Evolutionary conservation across 225 moss, liverwort and hornwort genomes (phyloP).

Genomic region (Thuidium tamariscinum): DNA sequence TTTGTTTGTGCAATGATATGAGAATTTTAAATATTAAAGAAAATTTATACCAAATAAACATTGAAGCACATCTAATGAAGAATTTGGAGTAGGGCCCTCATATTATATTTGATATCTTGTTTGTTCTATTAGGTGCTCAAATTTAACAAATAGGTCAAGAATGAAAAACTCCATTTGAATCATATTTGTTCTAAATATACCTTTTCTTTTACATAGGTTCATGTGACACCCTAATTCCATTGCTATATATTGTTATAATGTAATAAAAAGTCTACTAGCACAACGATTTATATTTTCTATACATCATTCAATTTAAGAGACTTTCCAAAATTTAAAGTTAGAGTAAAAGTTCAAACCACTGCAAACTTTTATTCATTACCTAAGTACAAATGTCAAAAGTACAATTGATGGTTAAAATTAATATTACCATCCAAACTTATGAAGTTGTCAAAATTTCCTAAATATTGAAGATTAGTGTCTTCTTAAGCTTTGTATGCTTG

Average conservation of each 20-base stretch:
- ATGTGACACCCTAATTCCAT: not conserved
- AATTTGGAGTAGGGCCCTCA: not conserved
- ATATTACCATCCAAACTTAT: not conserved
- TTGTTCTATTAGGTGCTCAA: not conserved
- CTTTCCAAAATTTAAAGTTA: not conserved
- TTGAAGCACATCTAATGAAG: not conserved
- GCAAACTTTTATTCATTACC: not conserved
- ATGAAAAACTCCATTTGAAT: not conserved
- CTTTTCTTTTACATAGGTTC: not conserved
- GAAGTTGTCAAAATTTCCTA: not conserved
- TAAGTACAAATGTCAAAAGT: not conserved
- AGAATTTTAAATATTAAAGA: not conserved
- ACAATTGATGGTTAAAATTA: not conserved
- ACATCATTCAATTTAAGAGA: not conserved
- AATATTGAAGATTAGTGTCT: not conserved
- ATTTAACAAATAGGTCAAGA: not conserved
- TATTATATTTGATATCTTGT: not conserved
- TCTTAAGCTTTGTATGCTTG: too few species aligned
- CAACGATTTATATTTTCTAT: not conserved
- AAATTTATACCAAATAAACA: not conserved
- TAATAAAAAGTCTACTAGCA: not conserved
- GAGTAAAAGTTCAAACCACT: not conserved
- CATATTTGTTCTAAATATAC: not conserved
- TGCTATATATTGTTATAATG: not conserved
- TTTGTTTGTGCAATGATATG: not conserved